These are phyloP conservation scores for Penicillium macrosclerotiorum DNA, from an alignment of 495 filamentous ascomycete genomes.

Conservation along the genomic window DNA sequence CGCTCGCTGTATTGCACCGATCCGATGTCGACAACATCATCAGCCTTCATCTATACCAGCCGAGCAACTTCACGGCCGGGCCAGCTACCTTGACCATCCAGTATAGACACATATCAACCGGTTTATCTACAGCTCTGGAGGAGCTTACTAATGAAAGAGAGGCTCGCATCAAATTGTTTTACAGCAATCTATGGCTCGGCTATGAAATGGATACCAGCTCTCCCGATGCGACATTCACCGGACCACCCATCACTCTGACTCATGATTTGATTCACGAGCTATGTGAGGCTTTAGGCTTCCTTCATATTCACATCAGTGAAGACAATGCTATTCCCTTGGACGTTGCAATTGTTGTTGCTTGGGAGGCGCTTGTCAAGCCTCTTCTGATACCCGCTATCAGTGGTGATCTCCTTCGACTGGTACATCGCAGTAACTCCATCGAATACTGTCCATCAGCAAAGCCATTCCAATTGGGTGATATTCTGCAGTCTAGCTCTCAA, in stretches of 20 bases:
- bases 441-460: conserved; percentile 15
- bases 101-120: not conserved
- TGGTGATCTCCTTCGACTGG: conserved; percentile 32
- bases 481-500: conserved; percentile 9
- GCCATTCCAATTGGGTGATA: conserved; percentile 27
- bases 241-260: not conserved
- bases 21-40: not conserved
- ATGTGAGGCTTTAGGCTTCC: not conserved
- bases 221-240: not conserved
- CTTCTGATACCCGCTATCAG: conserved; percentile 18
- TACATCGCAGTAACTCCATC: conserved; percentile 32
- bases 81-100: not conserved
- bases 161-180: not conserved
- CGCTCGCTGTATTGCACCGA: not conserved
- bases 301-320: not conserved
- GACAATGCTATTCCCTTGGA: conserved; percentile 8
- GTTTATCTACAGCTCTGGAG: not conserved
- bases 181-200: not conserved
- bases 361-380: conserved; percentile 30
- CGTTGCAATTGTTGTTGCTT: conserved; percentile 27
- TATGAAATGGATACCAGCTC: not conserved
- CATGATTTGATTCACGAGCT: not conserved
- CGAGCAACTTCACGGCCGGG: not conserved
- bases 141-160: not conserved
- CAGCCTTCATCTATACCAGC: not conserved